These are phyloP conservation scores for Kwoniella sp. DNA, from an alignment of 768 basidiomycete genomes.

Conservation along the genomic window DNA sequence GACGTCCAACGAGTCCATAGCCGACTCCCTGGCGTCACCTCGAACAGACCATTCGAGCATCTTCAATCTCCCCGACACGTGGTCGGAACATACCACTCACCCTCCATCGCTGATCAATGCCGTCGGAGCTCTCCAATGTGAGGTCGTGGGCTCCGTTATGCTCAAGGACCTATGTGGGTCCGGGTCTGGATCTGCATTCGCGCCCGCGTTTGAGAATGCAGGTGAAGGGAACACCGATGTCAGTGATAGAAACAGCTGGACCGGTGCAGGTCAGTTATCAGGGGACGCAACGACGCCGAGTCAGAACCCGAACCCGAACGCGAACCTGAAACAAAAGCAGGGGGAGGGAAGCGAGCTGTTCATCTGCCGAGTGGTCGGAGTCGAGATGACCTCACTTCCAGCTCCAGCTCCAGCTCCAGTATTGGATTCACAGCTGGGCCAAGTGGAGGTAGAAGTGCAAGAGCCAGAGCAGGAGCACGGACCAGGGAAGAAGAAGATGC, in stretches of 20 bases:
- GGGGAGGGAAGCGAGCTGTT: conserved; percentile 31
- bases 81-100: conserved; percentile 11
- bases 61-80: conserved; percentile 8
- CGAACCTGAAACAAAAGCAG: neutral
- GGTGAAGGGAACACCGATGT: too few species aligned
- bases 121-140: conserved; percentile 16
- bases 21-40: conserved; percentile 15
- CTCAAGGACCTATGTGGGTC: conserved; percentile 20
- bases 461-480: too few species aligned
- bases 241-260: too few species aligned
- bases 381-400: neutral
- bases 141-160: conserved; percentile 13
- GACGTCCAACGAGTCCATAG: conserved; percentile 16
- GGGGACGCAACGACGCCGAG: too few species aligned
- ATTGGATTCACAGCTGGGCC: too few species aligned
- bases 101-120: conserved; percentile 14
- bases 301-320: neutral
- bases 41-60: conserved; percentile 17
- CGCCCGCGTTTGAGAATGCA: too few species aligned
- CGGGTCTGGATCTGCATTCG: neutral
- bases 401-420: too few species aligned
- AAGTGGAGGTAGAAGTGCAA: neutral
- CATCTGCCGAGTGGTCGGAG: conserved; percentile 28
- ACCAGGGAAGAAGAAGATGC: conserved; percentile 6
- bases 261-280: too few species aligned